A percentile compares a stretch with the other conserved stretches of the same genome.
phyloP scores from a whole-genome alignment of 2,329 filamentous ascomycete species.

The Remersonia thermophila region DNA sequence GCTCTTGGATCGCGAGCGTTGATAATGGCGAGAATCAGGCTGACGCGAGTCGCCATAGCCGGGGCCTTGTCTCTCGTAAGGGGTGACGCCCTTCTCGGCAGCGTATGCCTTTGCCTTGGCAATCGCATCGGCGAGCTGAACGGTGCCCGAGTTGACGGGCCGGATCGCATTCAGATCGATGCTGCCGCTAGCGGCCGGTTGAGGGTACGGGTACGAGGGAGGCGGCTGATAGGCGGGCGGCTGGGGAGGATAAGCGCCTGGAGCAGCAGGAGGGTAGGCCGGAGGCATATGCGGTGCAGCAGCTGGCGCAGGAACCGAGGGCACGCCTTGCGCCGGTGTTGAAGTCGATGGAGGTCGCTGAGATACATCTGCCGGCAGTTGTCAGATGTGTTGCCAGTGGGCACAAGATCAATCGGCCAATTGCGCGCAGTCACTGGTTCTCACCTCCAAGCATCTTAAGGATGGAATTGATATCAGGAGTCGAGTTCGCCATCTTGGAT shows the following conservation, averaged over 20 bases:
- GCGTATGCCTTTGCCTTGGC: conserved; percentile 75
- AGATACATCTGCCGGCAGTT: conserved; percentile 9
- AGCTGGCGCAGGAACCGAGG: conserved; percentile 10
- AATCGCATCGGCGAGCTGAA: conserved; percentile 73
- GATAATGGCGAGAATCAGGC: conserved; percentile 43
- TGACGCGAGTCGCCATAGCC: conserved; percentile 33
- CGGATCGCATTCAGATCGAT: conserved; percentile 71
- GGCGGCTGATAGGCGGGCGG: conserved; percentile 11
- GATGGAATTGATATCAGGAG: conserved; percentile 17
- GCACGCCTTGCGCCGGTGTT: conserved; percentile 14
- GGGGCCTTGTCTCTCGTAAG: conserved; percentile 45
- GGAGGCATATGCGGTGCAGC: conserved; percentile 4
- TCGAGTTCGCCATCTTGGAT: conserved; percentile 14
- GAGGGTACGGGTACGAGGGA: conserved; percentile 32
- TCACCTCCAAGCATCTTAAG: conserved; percentile 12
- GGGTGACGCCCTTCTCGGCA: conserved; percentile 59
- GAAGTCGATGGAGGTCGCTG: conserved; percentile 17
- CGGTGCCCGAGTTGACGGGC: conserved; percentile 66
- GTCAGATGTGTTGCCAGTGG: no score
- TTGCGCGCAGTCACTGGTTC: no score
- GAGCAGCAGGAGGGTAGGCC: conserved; percentile 10
- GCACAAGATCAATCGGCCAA: conserved; percentile 1
- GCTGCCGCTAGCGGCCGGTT: conserved; percentile 61
- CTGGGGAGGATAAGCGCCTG: conserved; percentile 16
- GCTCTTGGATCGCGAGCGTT: conserved; percentile 63